These are phyloP conservation scores for Carex myosuroides DNA, from an alignment of 176 grass and related monocot species.

Conservation along the genomic window DNA sequence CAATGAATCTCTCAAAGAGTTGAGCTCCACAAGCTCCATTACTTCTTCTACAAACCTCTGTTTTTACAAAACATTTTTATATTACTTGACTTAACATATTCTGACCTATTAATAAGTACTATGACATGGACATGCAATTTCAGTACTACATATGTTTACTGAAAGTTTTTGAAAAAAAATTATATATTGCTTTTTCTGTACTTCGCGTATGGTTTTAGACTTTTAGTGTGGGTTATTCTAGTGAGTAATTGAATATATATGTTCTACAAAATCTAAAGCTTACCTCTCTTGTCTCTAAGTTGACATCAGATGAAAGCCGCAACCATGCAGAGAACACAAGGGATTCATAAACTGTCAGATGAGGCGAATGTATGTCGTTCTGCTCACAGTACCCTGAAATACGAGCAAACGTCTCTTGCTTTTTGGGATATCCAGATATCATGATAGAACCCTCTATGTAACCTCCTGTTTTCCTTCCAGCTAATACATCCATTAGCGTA, in stretches of 20 bases:
- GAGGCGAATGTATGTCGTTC: constrained; percentile 90
- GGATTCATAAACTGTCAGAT: constrained; percentile 76
- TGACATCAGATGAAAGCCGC: constrained; percentile 48
- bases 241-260: not conserved
- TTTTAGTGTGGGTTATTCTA: not conserved
- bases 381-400: constrained; percentile 95
- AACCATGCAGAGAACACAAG: constrained; percentile 84
- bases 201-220: not conserved
- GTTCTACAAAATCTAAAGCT: constrained; percentile 22
- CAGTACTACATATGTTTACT: not conserved
- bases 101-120: not conserved
- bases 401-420: constrained; percentile 90
- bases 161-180: not conserved
- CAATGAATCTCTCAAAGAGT: constrained; percentile 58
- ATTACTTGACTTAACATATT: constrained; percentile 17
- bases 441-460: constrained; percentile 72
- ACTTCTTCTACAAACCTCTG: constrained; percentile 89
- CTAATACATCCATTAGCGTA: constrained; percentile 91
- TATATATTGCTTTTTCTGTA: not conserved
- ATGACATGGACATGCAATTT: not conserved
- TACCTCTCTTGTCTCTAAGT: constrained; percentile 58
- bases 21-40: constrained; percentile 90
- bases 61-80: constrained; percentile 15
- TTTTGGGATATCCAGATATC: constrained; percentile 83
- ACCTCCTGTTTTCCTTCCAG: constrained; percentile 80